These are phyloP conservation scores for Cercospora citrullina DNA, from an alignment of 2,329 filamentous ascomycete species.

Conservation along the genomic window DNA sequence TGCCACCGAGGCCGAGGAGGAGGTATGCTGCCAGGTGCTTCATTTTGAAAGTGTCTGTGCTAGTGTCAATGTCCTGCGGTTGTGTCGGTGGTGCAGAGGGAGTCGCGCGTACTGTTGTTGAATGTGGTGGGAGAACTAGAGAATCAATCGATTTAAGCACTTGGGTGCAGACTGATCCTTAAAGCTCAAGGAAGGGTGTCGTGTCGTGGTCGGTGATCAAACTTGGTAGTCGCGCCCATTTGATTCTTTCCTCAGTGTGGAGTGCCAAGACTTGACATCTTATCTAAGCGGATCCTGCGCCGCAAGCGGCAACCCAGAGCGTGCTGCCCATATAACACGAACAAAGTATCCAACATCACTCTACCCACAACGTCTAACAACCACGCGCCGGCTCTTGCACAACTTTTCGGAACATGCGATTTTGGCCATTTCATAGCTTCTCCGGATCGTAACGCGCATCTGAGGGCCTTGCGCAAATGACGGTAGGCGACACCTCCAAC, in stretches of 20 bases:
- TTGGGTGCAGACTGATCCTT: constrained; percentile 98
- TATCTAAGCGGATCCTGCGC: constrained; percentile 6
- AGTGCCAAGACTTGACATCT: constrained; percentile 4
- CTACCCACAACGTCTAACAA: neutral
- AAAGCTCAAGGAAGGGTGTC: constrained; percentile 60
- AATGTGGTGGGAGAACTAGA: constrained; percentile 64
- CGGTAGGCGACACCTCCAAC: constrained; percentile 16
- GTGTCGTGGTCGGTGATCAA: constrained; percentile 10
- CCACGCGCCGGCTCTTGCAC: neutral
- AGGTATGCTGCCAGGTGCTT: constrained; percentile 99
- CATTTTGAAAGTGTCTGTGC: constrained; percentile 66
- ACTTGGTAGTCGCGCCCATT: neutral
- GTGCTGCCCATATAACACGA: constrained; percentile 4
- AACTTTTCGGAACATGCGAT: neutral
- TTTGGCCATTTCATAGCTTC: neutral
- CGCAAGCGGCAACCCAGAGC: constrained; percentile 1
- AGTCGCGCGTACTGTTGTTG: constrained; percentile 24
- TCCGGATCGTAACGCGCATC: constrained; percentile 5
- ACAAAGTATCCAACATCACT: neutral
- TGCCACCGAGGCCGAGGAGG: constrained; percentile 91
- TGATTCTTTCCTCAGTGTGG: constrained; percentile 14
- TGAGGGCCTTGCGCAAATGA: constrained; percentile 17
- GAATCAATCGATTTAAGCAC: constrained; percentile 99
- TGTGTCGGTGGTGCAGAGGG: neutral
- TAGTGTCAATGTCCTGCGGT: constrained; percentile 12